A percentile compares a stretch with the other conserved stretches of the same genome.
Evolutionary conservation across 345 rosid species (phyloP).

Genomic region (Pugionium cornutum): DNA sequence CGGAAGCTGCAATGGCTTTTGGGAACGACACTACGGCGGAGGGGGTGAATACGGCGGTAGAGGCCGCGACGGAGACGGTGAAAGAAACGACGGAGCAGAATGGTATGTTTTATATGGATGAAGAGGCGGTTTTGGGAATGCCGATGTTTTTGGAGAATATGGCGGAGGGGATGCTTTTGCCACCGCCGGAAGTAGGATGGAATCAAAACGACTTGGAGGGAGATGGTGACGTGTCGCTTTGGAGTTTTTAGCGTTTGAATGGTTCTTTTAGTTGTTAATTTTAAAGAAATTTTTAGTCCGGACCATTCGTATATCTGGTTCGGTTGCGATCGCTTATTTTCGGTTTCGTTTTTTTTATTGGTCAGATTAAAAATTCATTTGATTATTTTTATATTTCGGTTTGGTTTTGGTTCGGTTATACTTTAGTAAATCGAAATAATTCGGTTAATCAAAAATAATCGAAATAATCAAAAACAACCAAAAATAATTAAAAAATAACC

Average conservation of each 20-base stretch:
- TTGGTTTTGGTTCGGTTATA: too few species aligned
- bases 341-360: too few species aligned
- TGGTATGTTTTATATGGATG: constrained; percentile 52
- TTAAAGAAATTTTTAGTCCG: not conserved
- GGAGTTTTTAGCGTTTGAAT: constrained; percentile 51
- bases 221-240: constrained; percentile 52
- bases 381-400: too few species aligned
- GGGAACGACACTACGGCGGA: constrained; percentile 4
- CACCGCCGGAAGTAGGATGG: constrained; percentile 55
- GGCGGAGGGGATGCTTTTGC: constrained; percentile 82
- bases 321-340: too few species aligned
- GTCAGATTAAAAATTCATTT: too few species aligned
- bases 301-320: too few species aligned
- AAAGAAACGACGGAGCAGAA: constrained; percentile 21
- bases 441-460: too few species aligned
- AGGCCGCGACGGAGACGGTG: not conserved
- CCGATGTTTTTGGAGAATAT: constrained; percentile 58
- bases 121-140: constrained; percentile 66
- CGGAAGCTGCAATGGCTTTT: constrained; percentile 44
- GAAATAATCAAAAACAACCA: too few species aligned
- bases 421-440: too few species aligned
- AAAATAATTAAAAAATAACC: too few species aligned
- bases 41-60: not conserved
- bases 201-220: constrained; percentile 38
- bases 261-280: not conserved